Base-by-base conservation (phyloP, 2,329 filamentous ascomycete genomes). In the Sporothrix pallida region DNA sequence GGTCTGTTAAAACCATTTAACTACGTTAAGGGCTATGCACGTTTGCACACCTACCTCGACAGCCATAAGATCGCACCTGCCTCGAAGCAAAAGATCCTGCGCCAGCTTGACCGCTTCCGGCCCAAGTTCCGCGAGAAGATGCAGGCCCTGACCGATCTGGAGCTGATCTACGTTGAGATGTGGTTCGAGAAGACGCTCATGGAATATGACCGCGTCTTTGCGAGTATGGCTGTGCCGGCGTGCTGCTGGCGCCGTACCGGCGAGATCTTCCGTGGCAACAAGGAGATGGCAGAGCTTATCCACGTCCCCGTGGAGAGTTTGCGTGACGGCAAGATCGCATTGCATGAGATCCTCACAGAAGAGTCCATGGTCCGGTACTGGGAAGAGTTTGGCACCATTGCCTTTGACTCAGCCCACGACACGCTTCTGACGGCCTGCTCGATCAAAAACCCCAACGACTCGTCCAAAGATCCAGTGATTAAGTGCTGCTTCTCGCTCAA, bases 331-430 rank as follows among this genome's bases (percentile, higher is more conserved):
- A 97, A 97, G 79, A 91, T 98, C 76, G 93, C 96, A 13, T 88
- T 99, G 67, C 96, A 99, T 81, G 95, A 99, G 81, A 97, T 99
- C 76, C 89, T 99, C 62, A 94, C 94, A 2, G 96, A 99, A 83
- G 94, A 97, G 75, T 97, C 95, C 56, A 89, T 97, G 75, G 96
- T 98, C 72, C 93, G 93, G 78, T 99, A 99, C 80, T 99, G 96
- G 96, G 96, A 99, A 83, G 97, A 99, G 79, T 99, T 99, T 80
- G 95, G 95, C 70, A 95, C 94, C 5, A 98, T 99, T 78, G 97
- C 96, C 10, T 99, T 99, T 82, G 96, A 99, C 80, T 90, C 92
- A 73, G 91, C 90, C 10, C 96, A 98, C 80, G 97, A 99, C 81
- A 97, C 95, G 26, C 93, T 99, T 79, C 86, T 99, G 77, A 99